Conservation (phyloP, 2,329 filamentous ascomycete genomes). For the Phialemonium atrogriseum region DNA sequence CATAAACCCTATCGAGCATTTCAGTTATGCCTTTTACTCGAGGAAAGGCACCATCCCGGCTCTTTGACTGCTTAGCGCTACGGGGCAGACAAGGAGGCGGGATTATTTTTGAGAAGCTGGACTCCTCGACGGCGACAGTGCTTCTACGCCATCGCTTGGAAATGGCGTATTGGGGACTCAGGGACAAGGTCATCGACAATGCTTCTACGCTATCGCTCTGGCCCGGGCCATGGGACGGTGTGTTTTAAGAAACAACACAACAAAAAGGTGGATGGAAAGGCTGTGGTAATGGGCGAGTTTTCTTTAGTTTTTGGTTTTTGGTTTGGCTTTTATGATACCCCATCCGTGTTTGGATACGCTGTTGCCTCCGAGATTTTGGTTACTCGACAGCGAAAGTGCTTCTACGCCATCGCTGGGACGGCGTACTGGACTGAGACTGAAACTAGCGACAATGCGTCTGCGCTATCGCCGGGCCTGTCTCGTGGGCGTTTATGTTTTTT, state of each 20-base stretch:
- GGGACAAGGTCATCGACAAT: conserved; percentile 22
- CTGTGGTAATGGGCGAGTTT: conserved; percentile 6
- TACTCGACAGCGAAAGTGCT: conserved; percentile 47
- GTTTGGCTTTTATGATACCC: conserved; percentile 41
- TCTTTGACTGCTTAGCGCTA: conserved; percentile 2
- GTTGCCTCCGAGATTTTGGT: conserved; percentile 21
- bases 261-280: conserved; percentile 2
- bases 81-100: conserved; percentile 8
- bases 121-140: conserved; percentile 26
- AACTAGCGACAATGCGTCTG: conserved; percentile 42
- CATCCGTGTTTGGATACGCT: conserved; percentile 46
- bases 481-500: conserved; percentile 33
- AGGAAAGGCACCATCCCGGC: conserved; percentile 10
- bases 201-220: conserved; percentile 29
- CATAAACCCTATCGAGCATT: conserved; percentile 15
- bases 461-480: conserved; percentile 42
- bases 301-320: conserved; percentile 13
- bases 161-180: conserved; percentile 15
- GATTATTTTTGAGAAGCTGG: neutral
- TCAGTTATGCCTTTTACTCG: conserved; percentile 19
- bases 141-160: conserved; percentile 27
- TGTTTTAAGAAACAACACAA: conserved; percentile 1
- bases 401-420: conserved; percentile 48
- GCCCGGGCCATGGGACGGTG: conserved; percentile 6
- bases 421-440: conserved; percentile 38